Evolutionary conservation across 2,329 filamentous ascomycete species (phyloP), one percentile per base, ranked within the genome.

Genomic region (Ophiostoma himal-ulmi): DNA sequence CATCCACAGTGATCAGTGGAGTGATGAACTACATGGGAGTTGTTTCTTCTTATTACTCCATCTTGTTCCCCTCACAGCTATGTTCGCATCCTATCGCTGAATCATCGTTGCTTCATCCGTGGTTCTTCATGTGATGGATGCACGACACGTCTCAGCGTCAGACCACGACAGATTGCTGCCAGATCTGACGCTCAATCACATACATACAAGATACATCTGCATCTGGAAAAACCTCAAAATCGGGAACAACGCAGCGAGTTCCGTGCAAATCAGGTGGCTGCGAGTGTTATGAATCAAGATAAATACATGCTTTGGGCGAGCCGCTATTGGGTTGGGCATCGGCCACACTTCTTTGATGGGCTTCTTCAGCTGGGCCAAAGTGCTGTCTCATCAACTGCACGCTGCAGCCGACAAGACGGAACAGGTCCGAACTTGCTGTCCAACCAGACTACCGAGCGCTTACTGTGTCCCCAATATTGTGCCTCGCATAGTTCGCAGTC

Each of bases 111-210:
- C 44, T 52, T 52, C 20, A 62, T 62, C 57, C 57, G 57, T 34
- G 57, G 57, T 26, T 30, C 14, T 11, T 30, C 30, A 30, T 26
- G 52, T n/a, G 52, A 54, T 57, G 52, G 22, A 62, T 34, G 57
- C 57, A 62, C 57, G 57, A 36, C 57, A 62, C 57, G 57, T 62
- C 44, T 17, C 26, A 13, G 26, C 57, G 20, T 62, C 26, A 34
- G 26, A 62, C 57, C 57, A 62, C 57, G 57, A 26, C 57, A 62
- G 57, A 62, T 34, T 62, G 57, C 57, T 30, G 57, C 52, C 57
- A 62, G 57, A 62, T 62, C 57, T 62, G 57, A 62, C 57, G 57
- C 52, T 57, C 52, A 57, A 22, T 57, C 22, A 57, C 44, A 48
- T 26, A 57, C 52, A 57, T 57, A 57, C n/a, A 57, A 57, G 7